A percentile compares a stretch with the other conserved stretches of the same genome.
Evolutionary conservation across 2,329 filamentous ascomycete genomes (phyloP).

Genomic region (Tolypocladium amazonense): DNA sequence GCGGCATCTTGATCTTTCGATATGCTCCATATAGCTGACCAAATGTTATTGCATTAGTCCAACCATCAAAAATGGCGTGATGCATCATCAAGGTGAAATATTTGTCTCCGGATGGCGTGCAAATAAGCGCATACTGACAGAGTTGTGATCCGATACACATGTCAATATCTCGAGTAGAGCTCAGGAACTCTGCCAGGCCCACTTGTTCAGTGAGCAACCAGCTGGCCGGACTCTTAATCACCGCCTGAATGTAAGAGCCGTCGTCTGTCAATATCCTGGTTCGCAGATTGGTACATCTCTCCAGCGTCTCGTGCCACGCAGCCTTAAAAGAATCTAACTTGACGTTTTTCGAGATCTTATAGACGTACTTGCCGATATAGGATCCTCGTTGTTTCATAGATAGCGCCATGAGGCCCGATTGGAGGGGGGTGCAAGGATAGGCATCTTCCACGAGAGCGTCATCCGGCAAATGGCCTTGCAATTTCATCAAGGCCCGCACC

Average conservation of each 20-base stretch:
- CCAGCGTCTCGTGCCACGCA: conserved; percentile 12
- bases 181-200: not conserved
- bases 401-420: conserved; percentile 26
- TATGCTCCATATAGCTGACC: conserved; percentile 2
- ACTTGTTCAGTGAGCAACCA: not conserved
- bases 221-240: not conserved
- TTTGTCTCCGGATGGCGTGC: too few relatives aligned
- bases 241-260: conserved; percentile 2
- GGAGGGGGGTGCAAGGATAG: conserved; percentile 27
- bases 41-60: conserved; percentile 7
- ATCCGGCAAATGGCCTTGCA: not conserved
- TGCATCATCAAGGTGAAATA: conserved; percentile 14
- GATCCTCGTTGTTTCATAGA: conserved; percentile 17
- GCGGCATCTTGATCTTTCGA: not conserved
- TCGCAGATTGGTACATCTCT: conserved; percentile 4
- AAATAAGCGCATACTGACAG: not conserved
- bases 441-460: conserved; percentile 15
- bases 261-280: conserved; percentile 3
- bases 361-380: conserved; percentile 21
- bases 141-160: not conserved
- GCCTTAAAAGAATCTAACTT: conserved; percentile 14
- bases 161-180: not conserved
- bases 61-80: conserved; percentile 17
- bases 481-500: not conserved
- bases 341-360: conserved; percentile 7